These are phyloP conservation scores for Nicotiana knightiana DNA, from an alignment of 257 asterid species.

Conservation along the genomic window DNA sequence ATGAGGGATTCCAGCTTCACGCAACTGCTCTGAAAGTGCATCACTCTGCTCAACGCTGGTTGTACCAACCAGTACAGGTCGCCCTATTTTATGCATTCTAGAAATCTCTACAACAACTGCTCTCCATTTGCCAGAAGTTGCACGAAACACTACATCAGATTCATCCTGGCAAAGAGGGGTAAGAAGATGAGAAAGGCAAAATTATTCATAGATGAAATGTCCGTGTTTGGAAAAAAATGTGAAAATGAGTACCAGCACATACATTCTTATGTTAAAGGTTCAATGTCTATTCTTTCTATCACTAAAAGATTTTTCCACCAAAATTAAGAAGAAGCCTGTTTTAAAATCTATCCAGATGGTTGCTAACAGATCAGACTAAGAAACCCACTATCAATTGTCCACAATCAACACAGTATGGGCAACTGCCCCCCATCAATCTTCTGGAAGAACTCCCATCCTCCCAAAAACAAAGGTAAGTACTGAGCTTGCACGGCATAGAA, in stretches of 20 bases:
- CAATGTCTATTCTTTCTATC: not conserved
- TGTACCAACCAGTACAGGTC: constrained; percentile 97
- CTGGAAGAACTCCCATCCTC: not conserved
- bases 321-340: not conserved
- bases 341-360: not conserved
- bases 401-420: not conserved
- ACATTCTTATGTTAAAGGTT: not conserved
- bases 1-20: constrained; percentile 78
- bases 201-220: not conserved
- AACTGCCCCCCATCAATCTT: not conserved
- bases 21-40: constrained; percentile 75
- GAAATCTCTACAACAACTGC: constrained; percentile 98
- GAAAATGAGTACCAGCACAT: not conserved
- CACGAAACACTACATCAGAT: constrained; percentile 92
- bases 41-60: constrained; percentile 99
- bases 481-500: not conserved
- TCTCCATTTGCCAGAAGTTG: constrained; percentile 89
- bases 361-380: not conserved
- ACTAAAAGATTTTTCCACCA: not conserved
- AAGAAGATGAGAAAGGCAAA: not conserved
- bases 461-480: not conserved
- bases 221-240: not conserved
- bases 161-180: constrained; percentile 55
- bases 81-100: constrained; percentile 93
- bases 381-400: not conserved